phyloP scores from a whole-genome alignment of 495 filamentous ascomycete genomes.

The Parathielavia appendiculata region DNA sequence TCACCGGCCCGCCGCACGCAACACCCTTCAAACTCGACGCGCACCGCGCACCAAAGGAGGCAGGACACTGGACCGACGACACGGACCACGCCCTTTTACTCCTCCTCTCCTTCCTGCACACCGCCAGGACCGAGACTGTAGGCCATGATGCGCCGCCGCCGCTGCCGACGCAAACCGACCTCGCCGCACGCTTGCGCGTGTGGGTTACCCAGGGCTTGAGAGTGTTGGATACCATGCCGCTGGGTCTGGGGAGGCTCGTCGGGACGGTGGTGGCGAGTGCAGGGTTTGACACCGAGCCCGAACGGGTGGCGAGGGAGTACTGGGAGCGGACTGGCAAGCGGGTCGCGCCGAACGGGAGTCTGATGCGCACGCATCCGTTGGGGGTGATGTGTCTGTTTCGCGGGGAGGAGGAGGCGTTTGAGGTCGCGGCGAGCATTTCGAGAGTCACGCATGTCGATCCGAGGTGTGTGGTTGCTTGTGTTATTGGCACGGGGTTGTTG shows the following conservation, averaged over 20 bases:
- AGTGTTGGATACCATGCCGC: conserved; percentile 37
- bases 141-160: neutral
- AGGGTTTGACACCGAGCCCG: conserved; percentile 33
- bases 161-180: conserved; percentile 26
- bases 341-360: conserved; percentile 44
- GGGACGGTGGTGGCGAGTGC: conserved; percentile 28
- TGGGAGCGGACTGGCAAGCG: conserved; percentile 33
- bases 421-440: conserved; percentile 25
- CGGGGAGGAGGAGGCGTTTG: conserved; percentile 33
- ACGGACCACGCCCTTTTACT: conserved; percentile 46
- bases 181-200: conserved; percentile 37
- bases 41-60: conserved; percentile 35
- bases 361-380: conserved; percentile 46
- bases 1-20: conserved; percentile 17
- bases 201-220: conserved; percentile 41
- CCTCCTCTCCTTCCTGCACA: conserved; percentile 40
- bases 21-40: conserved; percentile 34
- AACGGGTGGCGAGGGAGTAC: conserved; percentile 25
- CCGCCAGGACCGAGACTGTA: conserved; percentile 12
- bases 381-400: conserved; percentile 37
- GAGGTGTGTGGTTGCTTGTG: conserved; percentile 43
- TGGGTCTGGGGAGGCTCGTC: conserved; percentile 40
- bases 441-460: conserved; percentile 44
- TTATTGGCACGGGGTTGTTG: conserved; percentile 38
- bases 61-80: conserved; percentile 48